Evolutionary conservation across 2,329 filamentous ascomycete genomes (phyloP).

Genomic region (Ophiostoma himal-ulmi): DNA sequence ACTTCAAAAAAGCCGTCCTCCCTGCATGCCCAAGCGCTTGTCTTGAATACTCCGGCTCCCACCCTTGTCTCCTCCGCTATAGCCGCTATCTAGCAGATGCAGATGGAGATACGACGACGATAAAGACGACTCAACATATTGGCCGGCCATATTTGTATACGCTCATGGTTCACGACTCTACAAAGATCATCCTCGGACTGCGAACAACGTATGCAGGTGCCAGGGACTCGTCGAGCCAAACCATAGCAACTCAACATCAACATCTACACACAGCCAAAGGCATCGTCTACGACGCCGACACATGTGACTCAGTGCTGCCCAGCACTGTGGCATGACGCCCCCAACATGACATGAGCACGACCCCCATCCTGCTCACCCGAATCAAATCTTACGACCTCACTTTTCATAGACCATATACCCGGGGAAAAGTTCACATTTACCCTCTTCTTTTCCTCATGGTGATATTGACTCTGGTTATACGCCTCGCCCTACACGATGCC

Average conservation of each 20-base stretch:
- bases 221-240: not conserved
- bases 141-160: too few relatives aligned
- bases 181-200: not conserved
- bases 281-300: not conserved
- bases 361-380: not conserved
- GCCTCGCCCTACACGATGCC: constrained; percentile 42
- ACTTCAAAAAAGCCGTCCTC: not conserved
- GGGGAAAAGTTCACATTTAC: not conserved
- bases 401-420: too few relatives aligned
- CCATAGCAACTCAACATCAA: too few relatives aligned
- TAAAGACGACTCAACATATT: not conserved
- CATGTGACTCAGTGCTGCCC: not conserved
- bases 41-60: not conserved
- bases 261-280: not conserved
- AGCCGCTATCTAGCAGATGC: not conserved
- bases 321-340: not conserved
- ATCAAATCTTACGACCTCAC: not conserved
- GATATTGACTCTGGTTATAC: not conserved
- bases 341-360: constrained; percentile 9
- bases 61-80: not conserved
- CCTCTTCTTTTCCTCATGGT: not conserved
- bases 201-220: not conserved
- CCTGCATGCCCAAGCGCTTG: not conserved
- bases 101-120: not conserved
- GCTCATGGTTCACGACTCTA: not conserved